Conservation (phyloP, 306 rosid genomes). For the Cyamopsis tetragonoloba region DNA sequence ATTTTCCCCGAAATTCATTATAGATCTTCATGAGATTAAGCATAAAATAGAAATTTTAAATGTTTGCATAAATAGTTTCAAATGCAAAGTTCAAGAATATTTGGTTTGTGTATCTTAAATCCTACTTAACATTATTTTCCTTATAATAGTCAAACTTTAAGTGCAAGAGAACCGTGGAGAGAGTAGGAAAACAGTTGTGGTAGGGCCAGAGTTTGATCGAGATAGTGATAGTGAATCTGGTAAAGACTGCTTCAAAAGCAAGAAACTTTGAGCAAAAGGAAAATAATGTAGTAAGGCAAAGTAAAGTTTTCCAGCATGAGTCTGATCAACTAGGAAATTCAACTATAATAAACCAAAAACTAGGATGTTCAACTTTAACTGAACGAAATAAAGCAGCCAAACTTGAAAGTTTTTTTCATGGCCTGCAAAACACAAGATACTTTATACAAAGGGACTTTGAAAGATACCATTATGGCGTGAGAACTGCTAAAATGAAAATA, state of each 20-base stretch:
- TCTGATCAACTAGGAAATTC: slow-evolving; percentile 6
- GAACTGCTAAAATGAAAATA: slow-evolving; percentile 4
- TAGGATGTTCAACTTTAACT: slow-evolving; percentile 6
- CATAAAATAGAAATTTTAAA: neutral
- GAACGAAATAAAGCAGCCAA: slow-evolving; percentile 18
- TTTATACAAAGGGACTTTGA: slow-evolving; percentile 30
- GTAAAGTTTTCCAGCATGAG: neutral
- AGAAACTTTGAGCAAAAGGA: slow-evolving; percentile 23
- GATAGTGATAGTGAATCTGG: neutral
- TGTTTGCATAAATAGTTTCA: slow-evolving; percentile 1
- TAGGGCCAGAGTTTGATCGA: slow-evolving; percentile 16
- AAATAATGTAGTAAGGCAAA: slow-evolving; percentile 12
- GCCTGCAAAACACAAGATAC: slow-evolving; percentile 18
- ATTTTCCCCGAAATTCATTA: neutral
- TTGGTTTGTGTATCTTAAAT: neutral
- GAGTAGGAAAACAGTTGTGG: slow-evolving; percentile 16
- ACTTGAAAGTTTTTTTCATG: slow-evolving; percentile 12
- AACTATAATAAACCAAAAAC: neutral
- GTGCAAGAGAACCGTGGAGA: slow-evolving; percentile 22
- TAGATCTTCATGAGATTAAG: neutral
- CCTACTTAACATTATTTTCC: neutral
- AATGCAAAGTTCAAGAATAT: neutral
- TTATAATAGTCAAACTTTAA: neutral
- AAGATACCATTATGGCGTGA: slow-evolving; percentile 10
- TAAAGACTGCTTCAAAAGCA: slow-evolving; percentile 18